Evolutionary conservation across 1,284 basidiomycete species (phyloP), one percentile per base, ranked within the genome.

Genomic region (Hypsizygus ulmarius): DNA sequence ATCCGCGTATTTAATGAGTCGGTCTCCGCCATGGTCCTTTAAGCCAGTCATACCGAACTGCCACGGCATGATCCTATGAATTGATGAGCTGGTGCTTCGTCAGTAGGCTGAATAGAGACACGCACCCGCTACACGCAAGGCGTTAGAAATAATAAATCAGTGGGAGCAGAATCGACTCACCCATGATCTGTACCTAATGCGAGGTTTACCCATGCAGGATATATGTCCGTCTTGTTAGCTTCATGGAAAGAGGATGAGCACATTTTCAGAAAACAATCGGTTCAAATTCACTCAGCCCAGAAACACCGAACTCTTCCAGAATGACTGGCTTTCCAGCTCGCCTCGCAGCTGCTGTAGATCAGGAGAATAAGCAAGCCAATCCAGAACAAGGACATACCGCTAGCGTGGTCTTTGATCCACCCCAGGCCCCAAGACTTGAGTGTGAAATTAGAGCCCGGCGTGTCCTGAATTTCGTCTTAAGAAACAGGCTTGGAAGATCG

Each of bases 291-390:
- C 76, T 61, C 3, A 74, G 50, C 19, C 74, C 74, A 18, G 53
- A 57, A 1, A 75, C 58, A n/a, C 78, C 78, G 51, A 81, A 81
- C 51, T 81, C 79, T 54, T 82, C 79, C 11, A 81, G 57, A 10
- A 81, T 62, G 10, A 81, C 55, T 1, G 79, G 79, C 52, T 82
- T 82, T 27, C 67, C 66, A 0, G 72, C 74, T 45, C 63, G 68
- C 47, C 71, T 71, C 0, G 78, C 77, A 18, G 76, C 79, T 79
- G 49, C n/a, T 12, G 19, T 40, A 41, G 19, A 15, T n/a, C 12
- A 32, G 25, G 49, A 46, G 9, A 49, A 29, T 12, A 47, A 19
- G 38, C 5, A 12, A 10, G 14, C 14, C 12, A 14, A n/a, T 14
- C 7, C 12, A 43, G 5, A 15, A 25, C 21, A 16, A 12, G 15